These are phyloP conservation scores for Xylaria sp. DNA, from an alignment of 2,329 filamentous ascomycete genomes.

Conservation along the genomic window DNA sequence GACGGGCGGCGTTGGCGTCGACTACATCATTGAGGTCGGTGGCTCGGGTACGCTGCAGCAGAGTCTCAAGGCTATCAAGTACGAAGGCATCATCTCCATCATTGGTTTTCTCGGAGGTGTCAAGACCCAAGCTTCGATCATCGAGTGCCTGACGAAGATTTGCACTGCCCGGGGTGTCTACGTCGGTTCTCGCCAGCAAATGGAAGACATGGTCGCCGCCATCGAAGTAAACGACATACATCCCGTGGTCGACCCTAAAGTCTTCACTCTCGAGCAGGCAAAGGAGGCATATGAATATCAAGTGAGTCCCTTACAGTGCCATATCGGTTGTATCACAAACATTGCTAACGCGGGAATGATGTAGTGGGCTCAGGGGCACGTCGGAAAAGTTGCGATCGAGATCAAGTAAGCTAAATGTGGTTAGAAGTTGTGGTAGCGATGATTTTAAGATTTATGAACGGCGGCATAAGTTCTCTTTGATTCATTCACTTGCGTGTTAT, in stretches of 20 bases:
- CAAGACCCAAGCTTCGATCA: conserved; percentile 59
- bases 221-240: conserved; percentile 57
- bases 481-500: background rate
- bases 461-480: background rate
- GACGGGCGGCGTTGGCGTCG: conserved; percentile 56
- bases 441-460: conserved; percentile 3
- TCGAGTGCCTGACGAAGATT: conserved; percentile 57
- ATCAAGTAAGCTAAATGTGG: conserved; percentile 47
- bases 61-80: conserved; percentile 56
- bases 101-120: conserved; percentile 57
- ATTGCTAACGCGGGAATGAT: conserved; percentile 16
- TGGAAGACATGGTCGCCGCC: conserved; percentile 56
- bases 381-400: conserved; percentile 65
- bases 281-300: conserved; percentile 63
- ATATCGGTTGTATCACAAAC: background rate
- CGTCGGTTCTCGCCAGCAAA: conserved; percentile 53
- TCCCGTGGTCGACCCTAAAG: conserved; percentile 52
- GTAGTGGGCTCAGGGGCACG: conserved; percentile 61
- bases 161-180: conserved; percentile 55
- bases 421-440: background rate
- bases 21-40: conserved; percentile 61
- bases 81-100: conserved; percentile 58
- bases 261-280: conserved; percentile 52
- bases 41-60: conserved; percentile 57
- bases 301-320: conserved; percentile 46